Base-by-base conservation (phyloP, 2,329 filamentous ascomycete species). In the Colletotrichum spaethianum region DNA sequence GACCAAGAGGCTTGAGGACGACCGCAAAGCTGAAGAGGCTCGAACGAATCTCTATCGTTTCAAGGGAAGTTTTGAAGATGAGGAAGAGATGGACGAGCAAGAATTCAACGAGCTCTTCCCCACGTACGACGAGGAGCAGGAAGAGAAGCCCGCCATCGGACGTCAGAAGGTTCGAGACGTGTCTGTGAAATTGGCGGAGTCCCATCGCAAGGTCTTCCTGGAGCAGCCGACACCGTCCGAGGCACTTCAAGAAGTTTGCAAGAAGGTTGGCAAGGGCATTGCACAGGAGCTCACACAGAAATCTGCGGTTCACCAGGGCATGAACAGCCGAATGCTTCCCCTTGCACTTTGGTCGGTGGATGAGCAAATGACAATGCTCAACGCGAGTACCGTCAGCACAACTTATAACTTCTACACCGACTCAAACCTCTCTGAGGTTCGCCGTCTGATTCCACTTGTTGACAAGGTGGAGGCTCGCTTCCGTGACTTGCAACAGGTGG, bases 341-440 rank as follows among this genome's bases (percentile, higher is more conserved):
- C 89, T 90, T 3, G 86, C 93, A 0, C 82, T 95, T 31, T 82
- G 96, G 23, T 83, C 89, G 0, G 81, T 97, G 1, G 86, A 92
- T 69, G 89, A 93, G 73, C 89, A 90, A 75, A 81, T 90, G 38
- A 83, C 84, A 46, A 78, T 78, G 3, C 79, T 87, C 62, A 80
- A 79, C 28, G 78, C 79, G 3, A 76, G 74, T 1, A 75, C 81
- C 7, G 82, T 83, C 5, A 77, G 83, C 3, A 76, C 82, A 0
- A 82, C 84, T 31, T 97, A 96, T 84, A 98, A 98, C 82, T 98
- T 99, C 80, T 99, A 99, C 81, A 92, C 89, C 0, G 92, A 97
- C 77, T 81, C 92, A 3, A 97, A 98, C 77, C 83, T 96, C 16
- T 80, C 85, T 1, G 94, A 98, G 82, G 91, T 91, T 12, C 91